Base-by-base conservation (phyloP, 176 grass and related monocot genomes). In the Ananas comosus region DNA sequence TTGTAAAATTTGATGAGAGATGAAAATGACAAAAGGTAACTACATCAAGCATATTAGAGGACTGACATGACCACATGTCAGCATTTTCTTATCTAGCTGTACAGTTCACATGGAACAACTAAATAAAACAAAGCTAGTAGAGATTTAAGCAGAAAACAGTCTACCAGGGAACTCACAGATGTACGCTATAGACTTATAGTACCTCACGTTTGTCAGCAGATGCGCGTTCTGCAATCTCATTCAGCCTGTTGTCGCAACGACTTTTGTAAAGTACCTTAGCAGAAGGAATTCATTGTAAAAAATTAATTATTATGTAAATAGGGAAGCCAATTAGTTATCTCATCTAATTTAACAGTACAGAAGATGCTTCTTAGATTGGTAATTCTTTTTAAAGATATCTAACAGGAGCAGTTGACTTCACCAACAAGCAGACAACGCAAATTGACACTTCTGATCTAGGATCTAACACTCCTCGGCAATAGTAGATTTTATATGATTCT, bases 181-280 rank as follows among this genome's bases (percentile, higher is more conserved):
- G 59, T 49, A 21, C 66, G 78, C 48, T 48, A 63, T 51, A 29
- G 73, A 67, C 58, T 53, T 51, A 77, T 7, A 63, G 68, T 88
- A 93, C 94, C 94, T 99, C 94, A 42, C 82, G 87, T 76, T 83
- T 99, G 80, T 99, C 94, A 80, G 87, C 82, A 66, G 89, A 93
- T 11, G 95, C 95, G 67, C 90, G 89, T 84, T 99, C 95, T 67
- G 89, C 93, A 57, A 99, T 99, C 78, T 99, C 95, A 80, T 99
- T 99, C 27, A 99, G 72, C 79, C 90, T 99, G 73, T 99, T 99
- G 65, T 99, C 90, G 49, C 95, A 99, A 69, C 90, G 87, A 88
- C 95, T 99, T 89, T 88, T 99, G 56, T 93, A 99, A 48, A 99
- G 75, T 66, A 99, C 89, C 94, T 99, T 84, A 0, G 57, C 64